phyloP scores from a whole-genome alignment of 2,329 filamentous ascomycete genomes.

The Botrytis paeoniae region DNA sequence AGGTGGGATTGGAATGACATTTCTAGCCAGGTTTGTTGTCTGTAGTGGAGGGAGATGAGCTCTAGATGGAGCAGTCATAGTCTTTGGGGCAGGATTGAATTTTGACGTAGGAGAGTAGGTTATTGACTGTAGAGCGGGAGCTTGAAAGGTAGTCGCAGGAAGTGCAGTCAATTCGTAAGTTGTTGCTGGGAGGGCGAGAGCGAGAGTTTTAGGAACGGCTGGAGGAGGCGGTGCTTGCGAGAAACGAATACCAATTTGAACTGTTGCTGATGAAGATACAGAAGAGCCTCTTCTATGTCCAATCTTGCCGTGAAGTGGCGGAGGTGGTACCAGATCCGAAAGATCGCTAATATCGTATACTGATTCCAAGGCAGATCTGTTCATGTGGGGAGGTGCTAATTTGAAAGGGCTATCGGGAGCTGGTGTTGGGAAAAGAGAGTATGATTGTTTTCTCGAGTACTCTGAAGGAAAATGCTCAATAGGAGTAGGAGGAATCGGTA shows the following conservation, averaged over 20 bases:
- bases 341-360: constrained; percentile 35
- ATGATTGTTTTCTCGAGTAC: constrained; percentile 32
- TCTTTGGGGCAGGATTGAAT: neutral
- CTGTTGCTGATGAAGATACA: constrained; percentile 62
- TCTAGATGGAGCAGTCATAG: constrained; percentile 5
- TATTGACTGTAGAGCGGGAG: neutral
- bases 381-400: neutral
- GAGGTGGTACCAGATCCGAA: constrained; percentile 29
- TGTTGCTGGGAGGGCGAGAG: constrained; percentile 36
- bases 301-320: constrained; percentile 22
- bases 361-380: constrained; percentile 24
- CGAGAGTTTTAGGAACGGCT: constrained; percentile 20
- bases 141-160: neutral
- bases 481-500: neutral
- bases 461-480: neutral
- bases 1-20: constrained; percentile 11
- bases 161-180: constrained; percentile 37
- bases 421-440: constrained; percentile 33
- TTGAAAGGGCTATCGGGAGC: constrained; percentile 22
- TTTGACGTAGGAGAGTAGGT: constrained; percentile 2
- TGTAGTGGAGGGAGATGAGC: constrained; percentile 14
- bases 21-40: constrained; percentile 12
- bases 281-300: constrained; percentile 55
- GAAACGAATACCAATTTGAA: constrained; percentile 68
- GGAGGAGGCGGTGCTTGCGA: constrained; percentile 47